Base-by-base conservation (phyloP, 371 early-diverging fungal genomes). In the Capniomyces stellatus region DNA sequence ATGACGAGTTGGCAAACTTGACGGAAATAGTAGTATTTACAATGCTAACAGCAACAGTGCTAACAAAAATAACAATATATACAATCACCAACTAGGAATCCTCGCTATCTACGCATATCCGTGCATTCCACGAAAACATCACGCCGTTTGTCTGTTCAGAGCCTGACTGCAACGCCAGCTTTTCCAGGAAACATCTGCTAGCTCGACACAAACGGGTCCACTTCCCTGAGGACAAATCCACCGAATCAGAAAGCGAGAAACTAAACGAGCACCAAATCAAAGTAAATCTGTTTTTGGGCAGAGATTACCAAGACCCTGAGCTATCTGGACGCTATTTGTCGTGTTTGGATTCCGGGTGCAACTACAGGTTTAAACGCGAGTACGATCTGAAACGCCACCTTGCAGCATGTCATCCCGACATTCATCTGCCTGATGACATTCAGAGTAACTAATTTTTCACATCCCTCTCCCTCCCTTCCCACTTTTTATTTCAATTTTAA, bases 321-420 rank as follows among this genome's bases (percentile, higher is more conserved):
- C n/a, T 66, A 30, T 66, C 67, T 19, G 64, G 61, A 21, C 55
- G 67, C 15, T 3, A 3, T n/a, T 12, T 27, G n/a, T 29, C 43
- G 19, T 66, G 67, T 54, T 4, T 57, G 0, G 46, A 51, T 30
- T 18, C 1, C 1, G 52, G 54, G 18, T 66, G 67, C 46, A 15
- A 19, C 3, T 60, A 59, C 49, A 53, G 59, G 8, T 66, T 66
- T 54, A 60, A 67, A 51, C 62, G 64, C 25, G 56, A 43, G 35
- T 24, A 29, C 3, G 66, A 58, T 27, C 43, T 64, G 43, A 54
- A 52, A 6, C 15, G 29, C 25, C 66, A 66, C 41, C n/a, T n/a
- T n/a, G n/a, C n/a, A n/a, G n/a, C n/a, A n/a, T n/a, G n/a, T n/a
- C n/a, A n/a, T n/a, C n/a, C n/a, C n/a, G n/a, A n/a, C n/a, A n/a